These are phyloP conservation scores for Amanita exitialis DNA, from an alignment of 768 basidiomycete genomes.

Conservation along the genomic window DNA sequence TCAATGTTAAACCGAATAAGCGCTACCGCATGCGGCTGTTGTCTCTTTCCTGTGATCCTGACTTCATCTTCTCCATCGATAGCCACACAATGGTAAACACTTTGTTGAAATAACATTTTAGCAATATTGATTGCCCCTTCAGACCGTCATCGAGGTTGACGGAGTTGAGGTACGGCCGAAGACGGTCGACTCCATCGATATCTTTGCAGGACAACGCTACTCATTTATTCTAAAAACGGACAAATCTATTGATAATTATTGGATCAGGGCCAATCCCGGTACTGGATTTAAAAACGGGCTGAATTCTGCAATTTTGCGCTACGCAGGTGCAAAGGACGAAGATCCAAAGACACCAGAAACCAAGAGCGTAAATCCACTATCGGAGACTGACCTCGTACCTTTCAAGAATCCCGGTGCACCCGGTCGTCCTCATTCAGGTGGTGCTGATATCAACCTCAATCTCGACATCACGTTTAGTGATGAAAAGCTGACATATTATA, in stretches of 20 bases:
- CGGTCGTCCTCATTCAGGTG: conserved; percentile 12
- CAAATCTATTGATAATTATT: conserved; percentile 30
- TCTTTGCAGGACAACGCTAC: conserved; percentile 36
- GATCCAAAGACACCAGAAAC: conserved; percentile 24
- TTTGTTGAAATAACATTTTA: neutral
- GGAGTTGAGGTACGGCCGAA: conserved; percentile 22
- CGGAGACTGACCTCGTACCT: conserved; percentile 8
- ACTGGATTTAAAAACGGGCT: conserved; percentile 25
- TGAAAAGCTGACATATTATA: conserved; percentile 11
- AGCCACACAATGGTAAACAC: conserved; percentile 23
- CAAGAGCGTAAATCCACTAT: neutral
- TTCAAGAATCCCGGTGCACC: conserved; percentile 11
- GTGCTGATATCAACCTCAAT: conserved; percentile 16
- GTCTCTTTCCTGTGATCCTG: conserved; percentile 39
- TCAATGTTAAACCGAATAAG: conserved; percentile 28
- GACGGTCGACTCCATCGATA: conserved; percentile 27
- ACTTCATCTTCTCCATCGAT: conserved; percentile 33
- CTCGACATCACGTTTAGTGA: conserved; percentile 12
- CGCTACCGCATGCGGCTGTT: conserved; percentile 49
- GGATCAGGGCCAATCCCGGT: conserved; percentile 29
- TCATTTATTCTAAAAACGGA: conserved; percentile 31
- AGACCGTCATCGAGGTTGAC: conserved; percentile 31
- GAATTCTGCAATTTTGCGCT: conserved; percentile 47
- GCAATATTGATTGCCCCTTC: neutral
- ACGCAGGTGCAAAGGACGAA: conserved; percentile 25